Evolutionary conservation across 106 monocot species (phyloP), one percentile per base, ranked within the genome.

Genomic region (Acorus gramineus): DNA sequence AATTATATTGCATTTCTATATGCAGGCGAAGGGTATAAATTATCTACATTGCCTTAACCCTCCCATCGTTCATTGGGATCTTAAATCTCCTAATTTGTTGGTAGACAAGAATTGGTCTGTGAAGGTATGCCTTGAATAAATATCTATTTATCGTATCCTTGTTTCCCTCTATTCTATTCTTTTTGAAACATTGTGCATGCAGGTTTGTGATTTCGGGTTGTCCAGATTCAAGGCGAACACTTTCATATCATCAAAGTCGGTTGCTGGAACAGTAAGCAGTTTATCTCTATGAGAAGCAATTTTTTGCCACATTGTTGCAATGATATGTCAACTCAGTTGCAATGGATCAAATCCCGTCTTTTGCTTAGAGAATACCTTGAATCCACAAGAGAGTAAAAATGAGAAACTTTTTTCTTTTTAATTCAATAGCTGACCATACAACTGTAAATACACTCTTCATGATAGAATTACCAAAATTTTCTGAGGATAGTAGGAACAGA

Each of bases 141-240:
- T 3, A 58, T 7, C 42, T 4, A 14, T 12, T 58, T 4, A 2
- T 58, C 58, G 14, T 7, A 13, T 58, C 54, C 7, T 64, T 55
- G 42, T 59, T 11, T 66, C 12, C 4, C 42, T 3, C 3, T 44
- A 8, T 65, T 58, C 9, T 11, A 44, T 56, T 65, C 48, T 49
- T 7, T 9, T 42, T 3, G 59, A 57, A 46, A n/a, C 50, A 59
- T 53, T 42, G 11, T 63, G 12, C 11, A 10, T 74, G 49, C 52
- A 90, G 90, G 90, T 90, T 9, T 80, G 90, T 52, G 90, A 90
- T 56, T 90, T 90, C 74, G 90, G 90, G 11, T 70, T 90, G 71
- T 90, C 90, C 12, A 80, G 86, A 76, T 83, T 90, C 69, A 90
- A 86, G 69, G 90, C 78, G 11, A 83, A 85, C 61, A 90, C 90